A percentile compares a stretch with the other conserved stretches of the same genome.
Conservation (phyloP, 1,284 basidiomycete species). For the Ustilago lituana region DNA sequence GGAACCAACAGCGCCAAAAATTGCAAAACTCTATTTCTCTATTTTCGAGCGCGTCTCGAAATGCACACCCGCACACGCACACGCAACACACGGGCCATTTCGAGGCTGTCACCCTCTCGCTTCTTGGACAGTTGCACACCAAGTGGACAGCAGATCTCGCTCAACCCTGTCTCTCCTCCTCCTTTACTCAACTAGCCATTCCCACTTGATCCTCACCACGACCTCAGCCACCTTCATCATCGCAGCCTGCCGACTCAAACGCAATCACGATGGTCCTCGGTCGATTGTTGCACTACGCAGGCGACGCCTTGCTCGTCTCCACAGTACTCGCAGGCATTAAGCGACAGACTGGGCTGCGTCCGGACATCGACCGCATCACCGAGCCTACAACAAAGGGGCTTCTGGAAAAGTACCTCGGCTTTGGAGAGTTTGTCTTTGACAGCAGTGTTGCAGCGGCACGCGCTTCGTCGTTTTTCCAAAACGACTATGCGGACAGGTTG, state of each 20-base stretch:
- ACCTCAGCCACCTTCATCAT: too few relatives aligned
- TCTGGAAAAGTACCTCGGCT: conserved; percentile 81
- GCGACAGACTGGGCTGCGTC: conserved; percentile 71
- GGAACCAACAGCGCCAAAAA: too few relatives aligned
- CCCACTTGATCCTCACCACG: too few relatives aligned
- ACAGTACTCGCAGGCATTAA: conserved; percentile 91
- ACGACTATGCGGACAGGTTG: conserved; percentile 24
- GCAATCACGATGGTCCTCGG: conserved; percentile 70
- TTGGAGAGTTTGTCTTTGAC: conserved; percentile 87
- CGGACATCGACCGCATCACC: conserved; percentile 52
- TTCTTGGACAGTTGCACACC: too few relatives aligned
- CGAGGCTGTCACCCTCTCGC: too few relatives aligned
- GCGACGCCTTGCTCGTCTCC: conserved; percentile 86
- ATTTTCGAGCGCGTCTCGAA: too few relatives aligned
- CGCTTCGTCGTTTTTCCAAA: conserved; percentile 51
- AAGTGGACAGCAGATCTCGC: too few relatives aligned
- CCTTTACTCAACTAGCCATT: too few relatives aligned
- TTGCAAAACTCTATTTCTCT: too few relatives aligned
- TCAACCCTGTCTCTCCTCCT: too few relatives aligned
- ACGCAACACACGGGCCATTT: conserved; percentile 20
- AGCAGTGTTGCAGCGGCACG: conserved; percentile 55
- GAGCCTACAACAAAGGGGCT: conserved; percentile 78
- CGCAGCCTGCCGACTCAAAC: too few relatives aligned
- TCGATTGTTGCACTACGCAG: conserved; percentile 81
- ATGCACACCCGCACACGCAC: too few relatives aligned